Conservation (phyloP, 176 grass and related monocot species). For the Musa itinerans region DNA sequence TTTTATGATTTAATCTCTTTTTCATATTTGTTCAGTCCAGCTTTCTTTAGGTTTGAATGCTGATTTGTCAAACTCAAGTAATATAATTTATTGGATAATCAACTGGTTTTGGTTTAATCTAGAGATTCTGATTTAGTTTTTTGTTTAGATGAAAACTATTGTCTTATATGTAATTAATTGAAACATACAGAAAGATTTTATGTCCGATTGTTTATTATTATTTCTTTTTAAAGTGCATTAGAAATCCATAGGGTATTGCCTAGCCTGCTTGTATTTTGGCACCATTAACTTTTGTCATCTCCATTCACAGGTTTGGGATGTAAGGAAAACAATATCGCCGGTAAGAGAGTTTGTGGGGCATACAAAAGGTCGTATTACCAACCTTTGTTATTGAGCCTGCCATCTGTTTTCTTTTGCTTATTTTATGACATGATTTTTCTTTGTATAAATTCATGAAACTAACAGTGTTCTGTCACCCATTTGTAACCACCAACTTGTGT, state of each 20-base stretch:
- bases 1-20: neutral
- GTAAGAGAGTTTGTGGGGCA: conserved; percentile 94
- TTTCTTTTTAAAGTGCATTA: neutral
- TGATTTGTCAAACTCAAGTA: neutral
- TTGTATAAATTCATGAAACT: neutral
- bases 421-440: neutral
- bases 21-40: neutral
- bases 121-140: neutral
- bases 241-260: neutral
- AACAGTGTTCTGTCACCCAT: too few relatives aligned
- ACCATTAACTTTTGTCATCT: conserved; percentile 6
- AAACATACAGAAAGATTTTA: neutral
- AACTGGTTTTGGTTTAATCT: neutral
- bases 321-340: conserved; percentile 96
- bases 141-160: neutral
- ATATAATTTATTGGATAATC: neutral
- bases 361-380: conserved; percentile 51
- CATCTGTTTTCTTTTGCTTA: neutral
- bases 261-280: neutral
- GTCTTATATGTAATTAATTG: neutral
- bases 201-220: neutral
- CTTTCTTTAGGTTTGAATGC: neutral
- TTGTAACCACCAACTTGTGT: too few relatives aligned
- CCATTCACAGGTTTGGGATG: conserved; percentile 87
- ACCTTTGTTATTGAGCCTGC: neutral